phyloP scores from a whole-genome alignment of 2,329 filamentous ascomycete species.

The Pseudogymnoascus sp. region DNA sequence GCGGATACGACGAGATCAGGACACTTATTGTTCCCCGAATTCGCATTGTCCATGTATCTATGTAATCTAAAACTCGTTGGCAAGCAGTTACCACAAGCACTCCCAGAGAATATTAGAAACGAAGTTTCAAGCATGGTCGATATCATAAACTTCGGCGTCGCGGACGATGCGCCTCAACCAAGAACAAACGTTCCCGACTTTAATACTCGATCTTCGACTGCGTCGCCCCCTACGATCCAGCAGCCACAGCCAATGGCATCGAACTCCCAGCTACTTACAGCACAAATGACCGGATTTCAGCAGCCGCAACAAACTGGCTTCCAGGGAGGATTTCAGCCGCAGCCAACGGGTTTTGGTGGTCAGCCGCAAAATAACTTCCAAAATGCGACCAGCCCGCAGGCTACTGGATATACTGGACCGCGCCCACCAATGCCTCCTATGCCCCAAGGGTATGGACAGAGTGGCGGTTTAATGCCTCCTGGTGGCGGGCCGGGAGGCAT shows the following conservation, averaged over 20 bases:
- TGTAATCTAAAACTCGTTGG: conserved; percentile 90
- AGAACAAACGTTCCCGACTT: conserved; percentile 64
- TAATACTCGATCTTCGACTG: conserved; percentile 43
- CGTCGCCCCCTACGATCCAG: conserved; percentile 48
- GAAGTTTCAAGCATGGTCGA: conserved; percentile 99
- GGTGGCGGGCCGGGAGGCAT: conserved; percentile 51
- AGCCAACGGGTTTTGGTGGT: conserved; percentile 45
- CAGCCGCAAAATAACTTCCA: conserved; percentile 65
- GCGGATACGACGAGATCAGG: conserved; percentile 94
- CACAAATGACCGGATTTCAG: conserved; percentile 62
- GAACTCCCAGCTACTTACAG: conserved; percentile 54
- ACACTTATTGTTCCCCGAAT: conserved; percentile 93
- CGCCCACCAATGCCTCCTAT: conserved; percentile 72
- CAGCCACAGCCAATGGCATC: conserved; percentile 68
- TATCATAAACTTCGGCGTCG: conserved; percentile 91
- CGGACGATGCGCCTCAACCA: conserved; percentile 54
- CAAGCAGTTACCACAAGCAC: conserved; percentile 61
- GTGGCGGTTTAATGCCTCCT: conserved; percentile 46
- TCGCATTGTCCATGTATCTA: conserved; percentile 95
- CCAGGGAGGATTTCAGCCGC: conserved; percentile 34
- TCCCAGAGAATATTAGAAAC: conserved; percentile 85
- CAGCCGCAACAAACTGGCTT: conserved; percentile 42
- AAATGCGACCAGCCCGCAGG: conserved; percentile 57
- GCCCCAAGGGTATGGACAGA: conserved; percentile 64
- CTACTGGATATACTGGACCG: conserved; percentile 72